Percentiles rank a stretch among this genome's conserved stretches.
phyloP scores from a whole-genome alignment of 2,329 filamentous ascomycete genomes.

The Byssoonygena ceratinophila region DNA sequence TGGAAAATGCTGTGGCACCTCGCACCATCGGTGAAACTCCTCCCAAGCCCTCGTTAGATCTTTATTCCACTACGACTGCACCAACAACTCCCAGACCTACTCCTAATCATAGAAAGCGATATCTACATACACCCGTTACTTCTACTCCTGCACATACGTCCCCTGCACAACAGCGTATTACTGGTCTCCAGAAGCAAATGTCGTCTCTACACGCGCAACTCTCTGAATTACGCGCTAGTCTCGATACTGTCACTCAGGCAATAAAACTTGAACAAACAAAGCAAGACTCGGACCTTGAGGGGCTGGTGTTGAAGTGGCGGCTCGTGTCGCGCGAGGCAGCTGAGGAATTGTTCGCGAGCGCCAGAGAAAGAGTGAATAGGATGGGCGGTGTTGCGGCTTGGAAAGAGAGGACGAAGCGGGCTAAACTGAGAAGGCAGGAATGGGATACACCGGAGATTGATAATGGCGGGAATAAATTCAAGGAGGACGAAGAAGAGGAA shows the following conservation, averaged over 20 bases:
- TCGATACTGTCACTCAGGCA: conserved; percentile 46
- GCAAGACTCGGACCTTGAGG: conserved; percentile 46
- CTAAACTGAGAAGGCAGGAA: conserved; percentile 33
- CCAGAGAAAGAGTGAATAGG: conserved; percentile 49
- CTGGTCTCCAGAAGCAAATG: conserved; percentile 37
- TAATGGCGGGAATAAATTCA: conserved; percentile 34
- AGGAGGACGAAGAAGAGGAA: conserved; percentile 19
- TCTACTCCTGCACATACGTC: background rate
- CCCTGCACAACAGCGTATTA: conserved; percentile 21
- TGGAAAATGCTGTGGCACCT: background rate
- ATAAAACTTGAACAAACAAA: conserved; percentile 38
- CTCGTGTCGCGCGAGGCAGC: conserved; percentile 51
- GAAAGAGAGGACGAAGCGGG: conserved; percentile 40
- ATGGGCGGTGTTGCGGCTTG: conserved; percentile 54
- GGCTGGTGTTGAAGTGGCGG: conserved; percentile 52
- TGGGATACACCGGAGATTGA: conserved; percentile 25
- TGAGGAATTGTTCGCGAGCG: conserved; percentile 54
- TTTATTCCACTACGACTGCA: background rate
- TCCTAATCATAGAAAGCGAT: background rate
- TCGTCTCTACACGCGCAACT: conserved; percentile 26
- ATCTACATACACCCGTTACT: background rate
- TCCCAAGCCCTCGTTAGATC: background rate
- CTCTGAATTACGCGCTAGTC: conserved; percentile 29
- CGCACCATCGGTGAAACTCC: background rate
- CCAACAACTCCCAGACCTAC: background rate